These are phyloP conservation scores for Firmiana major DNA, from an alignment of 345 rosid species.

Conservation along the genomic window DNA sequence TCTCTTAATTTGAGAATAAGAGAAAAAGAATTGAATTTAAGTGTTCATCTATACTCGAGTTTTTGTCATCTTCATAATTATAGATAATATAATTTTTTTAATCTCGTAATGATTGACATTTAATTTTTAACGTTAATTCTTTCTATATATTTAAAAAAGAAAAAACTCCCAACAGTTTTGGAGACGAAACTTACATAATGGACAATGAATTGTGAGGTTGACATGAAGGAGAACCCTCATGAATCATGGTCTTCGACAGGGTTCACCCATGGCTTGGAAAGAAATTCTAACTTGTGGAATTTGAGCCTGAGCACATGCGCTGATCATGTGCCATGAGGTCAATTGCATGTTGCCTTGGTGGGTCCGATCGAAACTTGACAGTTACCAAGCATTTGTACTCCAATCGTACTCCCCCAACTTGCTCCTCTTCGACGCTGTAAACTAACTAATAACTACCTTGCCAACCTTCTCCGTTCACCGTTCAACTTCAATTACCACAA, in stretches of 20 bases:
- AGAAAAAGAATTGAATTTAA: no score
- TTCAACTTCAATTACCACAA: neutral
- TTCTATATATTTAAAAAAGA: no score
- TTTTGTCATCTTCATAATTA: no score
- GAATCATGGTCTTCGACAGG: neutral
- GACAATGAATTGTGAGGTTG: neutral
- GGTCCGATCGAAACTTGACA: slow-evolving; percentile 12
- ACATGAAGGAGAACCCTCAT: neutral
- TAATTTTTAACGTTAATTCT: no score
- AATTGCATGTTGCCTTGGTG: slow-evolving; percentile 25
- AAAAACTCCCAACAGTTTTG: neutral
- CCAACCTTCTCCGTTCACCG: neutral
- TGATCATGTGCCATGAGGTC: slow-evolving; percentile 13
- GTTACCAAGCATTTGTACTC: slow-evolving; percentile 28
- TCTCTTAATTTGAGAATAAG: no score
- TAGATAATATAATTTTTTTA: no score
- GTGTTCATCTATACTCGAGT: no score
- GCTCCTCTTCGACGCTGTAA: neutral
- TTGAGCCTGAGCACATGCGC: slow-evolving; percentile 9
- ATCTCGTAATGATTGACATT: no score
- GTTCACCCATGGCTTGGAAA: neutral
- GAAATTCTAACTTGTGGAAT: neutral
- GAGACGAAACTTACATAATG: neutral
- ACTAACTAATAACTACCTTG: neutral
- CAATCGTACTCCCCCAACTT: slow-evolving; percentile 24